Conservation (phyloP, 1,139 yeast species). For the Casaregolazyma suthepensis region DNA sequence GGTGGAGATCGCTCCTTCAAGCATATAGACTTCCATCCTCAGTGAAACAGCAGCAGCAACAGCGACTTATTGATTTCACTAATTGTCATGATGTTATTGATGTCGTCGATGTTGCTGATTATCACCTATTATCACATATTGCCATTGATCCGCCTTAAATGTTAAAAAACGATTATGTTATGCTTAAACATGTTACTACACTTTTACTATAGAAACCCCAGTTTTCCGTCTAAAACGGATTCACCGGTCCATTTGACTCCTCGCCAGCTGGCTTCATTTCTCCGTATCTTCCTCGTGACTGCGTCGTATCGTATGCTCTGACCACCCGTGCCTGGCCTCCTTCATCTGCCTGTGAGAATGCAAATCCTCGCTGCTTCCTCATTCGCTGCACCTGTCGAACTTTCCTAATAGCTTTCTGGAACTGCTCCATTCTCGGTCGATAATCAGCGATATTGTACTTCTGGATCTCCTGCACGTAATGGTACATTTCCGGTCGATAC, state of each 20-base stretch:
- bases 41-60: too few species aligned
- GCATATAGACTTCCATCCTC: constrained; percentile 37
- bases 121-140: too few species aligned
- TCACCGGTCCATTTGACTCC: not conserved
- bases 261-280: constrained; percentile 35
- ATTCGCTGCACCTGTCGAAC: constrained; percentile 97
- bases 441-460: constrained; percentile 91
- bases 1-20: constrained; percentile 81
- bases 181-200: not conserved
- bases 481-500: constrained; percentile 87
- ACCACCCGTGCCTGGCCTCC: constrained; percentile 91
- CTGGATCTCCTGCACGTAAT: constrained; percentile 93
- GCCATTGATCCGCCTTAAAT: too few species aligned
- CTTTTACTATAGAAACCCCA: not conserved
- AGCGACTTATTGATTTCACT: too few species aligned
- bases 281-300: constrained; percentile 48
- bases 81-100: too few species aligned
- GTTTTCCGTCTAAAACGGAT: not conserved
- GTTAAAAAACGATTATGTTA: not conserved
- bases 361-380: constrained; percentile 98
- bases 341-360: constrained; percentile 93
- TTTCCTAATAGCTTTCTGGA: constrained; percentile 93
- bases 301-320: constrained; percentile 91
- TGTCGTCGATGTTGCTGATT: too few species aligned
- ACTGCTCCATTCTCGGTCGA: constrained; percentile 92